A percentile compares a stretch with the other conserved stretches of the same genome.
Evolutionary conservation across 371 early-diverging fungal species (phyloP).

Genomic region (Mucor circinelloides): DNA sequence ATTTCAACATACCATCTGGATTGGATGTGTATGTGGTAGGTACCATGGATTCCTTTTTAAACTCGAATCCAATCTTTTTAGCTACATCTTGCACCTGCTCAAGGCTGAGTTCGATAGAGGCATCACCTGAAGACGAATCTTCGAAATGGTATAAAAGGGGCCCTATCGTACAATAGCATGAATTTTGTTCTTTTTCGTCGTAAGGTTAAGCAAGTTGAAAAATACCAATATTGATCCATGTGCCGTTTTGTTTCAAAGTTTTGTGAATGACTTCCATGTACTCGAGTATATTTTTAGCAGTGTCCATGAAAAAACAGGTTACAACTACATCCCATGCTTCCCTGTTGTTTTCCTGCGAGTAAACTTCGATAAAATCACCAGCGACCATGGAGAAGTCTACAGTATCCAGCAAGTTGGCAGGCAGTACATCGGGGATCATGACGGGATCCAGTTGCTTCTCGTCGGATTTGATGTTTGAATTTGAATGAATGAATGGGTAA

Average conservation of each 20-base stretch:
- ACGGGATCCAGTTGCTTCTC: slow-evolving; percentile 69
- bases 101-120: slow-evolving; percentile 84
- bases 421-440: slow-evolving; percentile 83
- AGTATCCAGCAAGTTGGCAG: slow-evolving; percentile 60
- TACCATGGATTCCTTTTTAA: slow-evolving; percentile 58
- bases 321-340: slow-evolving; percentile 88
- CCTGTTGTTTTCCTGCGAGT: slow-evolving; percentile 54
- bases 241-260: slow-evolving; percentile 77
- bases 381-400: slow-evolving; percentile 95
- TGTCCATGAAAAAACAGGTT: slow-evolving; percentile 97
- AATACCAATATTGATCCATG: slow-evolving; percentile 95
- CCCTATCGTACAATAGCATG: slow-evolving; percentile 50
- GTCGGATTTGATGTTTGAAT: slow-evolving; percentile 73
- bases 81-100: slow-evolving; percentile 79
- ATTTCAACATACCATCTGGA: slow-evolving; percentile 81
- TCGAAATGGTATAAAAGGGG: slow-evolving; percentile 95
- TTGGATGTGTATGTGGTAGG: slow-evolving; percentile 51
- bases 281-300: slow-evolving; percentile 88
- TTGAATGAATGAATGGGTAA: slow-evolving; percentile 90
- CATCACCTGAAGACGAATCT: slow-evolving; percentile 69
- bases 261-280: slow-evolving; percentile 84
- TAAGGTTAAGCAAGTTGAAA: neutral
- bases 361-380: slow-evolving; percentile 94
- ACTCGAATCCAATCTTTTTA: slow-evolving; percentile 69
- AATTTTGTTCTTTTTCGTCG: neutral